A percentile compares a stretch with the other conserved stretches of the same genome.
Conservation (phyloP, 768 basidiomycete genomes). For the Termitomyces sp. region DNA sequence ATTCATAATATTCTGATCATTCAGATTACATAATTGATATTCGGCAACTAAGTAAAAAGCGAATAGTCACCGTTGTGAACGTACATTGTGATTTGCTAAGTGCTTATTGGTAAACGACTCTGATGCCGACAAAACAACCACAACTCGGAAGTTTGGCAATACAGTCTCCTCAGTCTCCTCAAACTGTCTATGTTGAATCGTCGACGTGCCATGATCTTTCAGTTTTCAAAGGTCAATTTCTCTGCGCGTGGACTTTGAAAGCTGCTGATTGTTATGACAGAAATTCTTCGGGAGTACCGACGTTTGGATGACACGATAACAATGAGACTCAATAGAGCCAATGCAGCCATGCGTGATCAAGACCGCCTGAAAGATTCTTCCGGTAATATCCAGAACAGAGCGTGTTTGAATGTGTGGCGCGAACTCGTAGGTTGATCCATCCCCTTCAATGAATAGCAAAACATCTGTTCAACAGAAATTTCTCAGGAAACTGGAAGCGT, state of each 20-base stretch:
- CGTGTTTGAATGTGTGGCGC: slow-evolving; percentile 74
- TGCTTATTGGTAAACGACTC: background rate
- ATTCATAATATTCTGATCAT: no score
- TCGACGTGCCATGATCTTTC: slow-evolving; percentile 73
- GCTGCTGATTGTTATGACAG: slow-evolving; percentile 32
- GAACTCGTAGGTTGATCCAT: slow-evolving; percentile 67
- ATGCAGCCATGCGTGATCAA: slow-evolving; percentile 70
- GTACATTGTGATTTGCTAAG: no score
- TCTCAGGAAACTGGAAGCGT: slow-evolving; percentile 63
- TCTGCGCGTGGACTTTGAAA: background rate
- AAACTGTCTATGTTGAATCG: slow-evolving; percentile 69
- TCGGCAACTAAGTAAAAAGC: background rate
- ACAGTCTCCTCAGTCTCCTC: slow-evolving; percentile 58
- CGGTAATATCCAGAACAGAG: slow-evolving; percentile 63
- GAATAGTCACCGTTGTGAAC: no score
- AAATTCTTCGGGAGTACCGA: slow-evolving; percentile 79
- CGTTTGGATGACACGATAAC: slow-evolving; percentile 75
- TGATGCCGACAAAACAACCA: slow-evolving; percentile 38
- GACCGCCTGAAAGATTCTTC: slow-evolving; percentile 45
- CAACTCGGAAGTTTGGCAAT: slow-evolving; percentile 65
- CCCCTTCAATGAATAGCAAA: slow-evolving; percentile 14
- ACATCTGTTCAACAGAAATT: slow-evolving; percentile 7
- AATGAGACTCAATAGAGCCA: slow-evolving; percentile 79
- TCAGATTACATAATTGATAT: background rate
- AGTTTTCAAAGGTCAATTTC: slow-evolving; percentile 56